These are phyloP conservation scores for Avena insularis DNA, from an alignment of 176 grass and related monocot species.

Conservation along the genomic window DNA sequence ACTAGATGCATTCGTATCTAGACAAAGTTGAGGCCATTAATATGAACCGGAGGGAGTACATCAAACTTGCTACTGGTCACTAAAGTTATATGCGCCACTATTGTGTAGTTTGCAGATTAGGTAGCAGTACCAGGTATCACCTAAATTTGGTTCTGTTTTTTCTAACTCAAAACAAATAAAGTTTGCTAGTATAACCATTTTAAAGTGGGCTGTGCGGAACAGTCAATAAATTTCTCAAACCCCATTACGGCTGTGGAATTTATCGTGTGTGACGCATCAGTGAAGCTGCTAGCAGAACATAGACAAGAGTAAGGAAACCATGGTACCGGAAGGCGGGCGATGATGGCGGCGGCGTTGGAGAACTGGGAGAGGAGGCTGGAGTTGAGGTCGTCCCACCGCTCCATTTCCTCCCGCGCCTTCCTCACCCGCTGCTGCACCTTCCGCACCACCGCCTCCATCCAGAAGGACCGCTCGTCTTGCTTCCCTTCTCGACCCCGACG, in stretches of 20 bases:
- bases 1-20: too few relatives aligned
- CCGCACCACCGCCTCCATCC: constrained; percentile 59
- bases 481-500: neutral
- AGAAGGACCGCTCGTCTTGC: neutral
- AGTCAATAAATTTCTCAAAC: neutral
- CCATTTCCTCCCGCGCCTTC: constrained; percentile 56
- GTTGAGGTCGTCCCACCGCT: constrained; percentile 71
- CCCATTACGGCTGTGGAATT: neutral
- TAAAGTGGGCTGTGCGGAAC: neutral
- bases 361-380: constrained; percentile 57
- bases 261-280: neutral
- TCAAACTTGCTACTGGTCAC: neutral
- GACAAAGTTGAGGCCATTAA: too few relatives aligned
- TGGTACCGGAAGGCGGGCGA: constrained; percentile 65
- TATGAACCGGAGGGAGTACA: neutral
- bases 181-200: neutral
- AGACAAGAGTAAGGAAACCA: neutral
- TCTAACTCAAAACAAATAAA: neutral
- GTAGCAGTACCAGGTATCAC: neutral
- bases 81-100: neutral
- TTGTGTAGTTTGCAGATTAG: neutral
- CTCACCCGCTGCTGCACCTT: constrained; percentile 77
- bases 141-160: neutral
- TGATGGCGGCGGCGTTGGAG: constrained; percentile 53
- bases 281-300: neutral